Evolutionary conservation across 164 flowering plant genomes (phyloP), one percentile per base, ranked within the genome.

Genomic region (Santalum album): DNA sequence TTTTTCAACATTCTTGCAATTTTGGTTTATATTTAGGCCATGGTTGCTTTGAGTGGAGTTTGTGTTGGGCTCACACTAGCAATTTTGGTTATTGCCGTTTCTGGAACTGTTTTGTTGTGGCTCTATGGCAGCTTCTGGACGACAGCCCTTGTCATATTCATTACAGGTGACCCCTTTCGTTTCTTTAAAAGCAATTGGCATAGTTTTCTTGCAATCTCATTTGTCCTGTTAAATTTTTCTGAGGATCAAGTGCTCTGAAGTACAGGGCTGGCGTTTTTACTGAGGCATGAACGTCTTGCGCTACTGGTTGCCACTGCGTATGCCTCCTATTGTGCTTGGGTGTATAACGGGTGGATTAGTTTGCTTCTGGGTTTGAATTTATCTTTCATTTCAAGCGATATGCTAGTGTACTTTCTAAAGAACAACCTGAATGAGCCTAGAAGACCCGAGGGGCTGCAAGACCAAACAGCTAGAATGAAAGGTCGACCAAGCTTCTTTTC

Each of bases 121-220:
- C 40, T 90, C 6, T 90, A 81, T 75, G 99, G 99, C 60, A 87
- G 96, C 75, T 87, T 94, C 65, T 94, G 97, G 96, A 82, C 79
- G 43, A 90, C 96, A 23, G 61, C 62, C 7, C 64, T 79, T 49
- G 61, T 82, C 60, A 63, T 79, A 45, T 49, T 75, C 50, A 55
- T 72, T 57, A 95, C 84, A 75, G 96, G 99, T 94, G 46, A 62
- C 27, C 20, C 34, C 58, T 58, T 67, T 56, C 50, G 47, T 49
- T 40, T 60, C 27, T 34, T 50, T 34, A 15, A 46, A 6, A 3
- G 12, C 14, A 6, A n/a, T 18, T 16, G 51, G 58, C 26, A 16
- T 23, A 1, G 18, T 55, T 42, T 42, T 6, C 26, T 49, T 49
- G 0, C 23, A 4, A 47, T 17, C 35, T 2, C 42, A 6, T 38